Evolutionary conservation across 768 basidiomycete species (phyloP), one percentile per base, ranked within the genome.

Genomic region (Tricholoma flavovirens): DNA sequence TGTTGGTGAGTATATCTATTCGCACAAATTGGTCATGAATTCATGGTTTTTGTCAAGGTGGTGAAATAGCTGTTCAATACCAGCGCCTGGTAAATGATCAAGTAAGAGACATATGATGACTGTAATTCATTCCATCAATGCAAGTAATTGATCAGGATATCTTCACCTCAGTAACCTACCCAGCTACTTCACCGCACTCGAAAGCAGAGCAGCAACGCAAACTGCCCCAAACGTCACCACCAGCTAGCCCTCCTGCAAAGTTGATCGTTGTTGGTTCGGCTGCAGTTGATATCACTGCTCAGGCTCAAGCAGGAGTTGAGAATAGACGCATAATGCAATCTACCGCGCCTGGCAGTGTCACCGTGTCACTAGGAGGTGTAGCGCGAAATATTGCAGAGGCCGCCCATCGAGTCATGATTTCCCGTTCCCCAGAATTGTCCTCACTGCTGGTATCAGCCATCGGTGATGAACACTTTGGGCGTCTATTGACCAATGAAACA

Each of bases 341-440:
- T 0, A 98, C 95, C 0, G 80, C 80, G 10, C 93, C 93, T 0
- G 97, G 97, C 9, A 74, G 67, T 11, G 83, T 98, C 22, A 73
- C 76, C 14, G 58, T 95, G 36, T 80, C 87, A 0, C 73, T 90
- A 5, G 96, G 96, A 1, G 96, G 96, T 26, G 96, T 99, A 12
- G 94, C 83, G 0, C 85, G 95, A n/a, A 99, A 99, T 67, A 83
- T 99, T 42, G 90, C 95, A 2, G 94, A 98, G 68, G 91, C 93
- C 1, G 80, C 93, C 5, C 85, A 90, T 66, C 83, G 90, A 26
- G 68, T 87, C 5, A 66, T 85, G 57, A 64, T 72, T 17, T 64
- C 73, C 26, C 67, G 66, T 51, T 70, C 62, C 42, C 65, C 68
- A 42, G 68, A 70, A 6, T 61, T 71, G 8, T 70, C 77, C 5